Base-by-base conservation (phyloP, 352 stramenopile genomes). In the Phytophthora aleatoria region DNA sequence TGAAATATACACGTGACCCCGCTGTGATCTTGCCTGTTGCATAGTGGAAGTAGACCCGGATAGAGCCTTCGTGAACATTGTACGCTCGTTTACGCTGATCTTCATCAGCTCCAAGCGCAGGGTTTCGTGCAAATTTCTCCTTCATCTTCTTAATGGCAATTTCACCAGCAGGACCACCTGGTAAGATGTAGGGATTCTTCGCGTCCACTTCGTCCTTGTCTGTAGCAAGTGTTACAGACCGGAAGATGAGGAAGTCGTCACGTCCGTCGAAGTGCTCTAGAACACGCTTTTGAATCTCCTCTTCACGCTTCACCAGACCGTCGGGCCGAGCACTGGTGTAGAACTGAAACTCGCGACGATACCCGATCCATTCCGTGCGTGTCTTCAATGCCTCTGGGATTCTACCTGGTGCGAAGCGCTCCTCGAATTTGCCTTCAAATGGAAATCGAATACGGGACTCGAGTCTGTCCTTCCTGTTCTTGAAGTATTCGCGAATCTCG, bases 131-230 rank as follows among this genome's bases (percentile, higher is more conserved):
- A 64, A 96, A 97, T 60, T 96, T 97, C 55, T 98, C 89, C 53
- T 91, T 96, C 92, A 98, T 98, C 53, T 97, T 97, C 61, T 92
- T 90, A 54, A 98, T 95, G 12, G 85, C 50, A 60, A 97, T 74
- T 56, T 94, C 85, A 24, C 87, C 83, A 1, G 80, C 83, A 24
- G 81, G 76, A 12, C 84, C 83, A 13, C 83, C 87, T 42, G 87
- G 83, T 11, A 93, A 63, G 43, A 93, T 75, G 56, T 92, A 95
- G 27, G 86, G 81, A 44, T 92, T 92, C 67, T 91, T 92, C 9
- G 70, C 73, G 43, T 93, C 83, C 2, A 91, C 62, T 60, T 92
- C 83, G 52, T 94, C 83, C 42, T 92, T 91, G 11, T 92, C 83
- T 2, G 73, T 82, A 10, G 77, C 76, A 15, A 98, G 67, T 26